Evolutionary conservation across 2,329 filamentous ascomycete species (phyloP), one percentile per base, ranked within the genome.

Genomic region (Hymenoscyphus fraxineus): DNA sequence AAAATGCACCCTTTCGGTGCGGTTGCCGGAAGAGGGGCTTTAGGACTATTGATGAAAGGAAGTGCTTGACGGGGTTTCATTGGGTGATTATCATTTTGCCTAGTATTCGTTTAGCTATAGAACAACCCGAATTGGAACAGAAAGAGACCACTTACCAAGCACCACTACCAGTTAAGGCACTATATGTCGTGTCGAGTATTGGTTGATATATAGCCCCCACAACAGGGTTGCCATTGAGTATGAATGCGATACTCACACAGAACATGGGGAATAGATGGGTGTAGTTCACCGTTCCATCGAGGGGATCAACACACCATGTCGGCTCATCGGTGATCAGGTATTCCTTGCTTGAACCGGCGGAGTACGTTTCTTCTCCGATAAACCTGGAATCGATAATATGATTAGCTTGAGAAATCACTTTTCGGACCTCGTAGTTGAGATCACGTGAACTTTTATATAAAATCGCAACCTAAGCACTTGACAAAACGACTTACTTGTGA

Each of bases 231-330:
- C 83, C 80, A 19, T 82, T 76, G 62, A 90, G 73, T 31, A 88
- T 80, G 72, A 93, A 87, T 59, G 82, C 89, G 71, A 93, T 92
- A 41, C 88, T 91, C 55, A 93, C 87, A 76, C 90, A 93, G 78
- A 91, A 92, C 87, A 92, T 91, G 65, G 89, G 89, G 73, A 91
- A 92, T 6, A 91, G 82, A 75, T 93, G 90, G 38, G 89, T 91
- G 78, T 90, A 93, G 79, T 93, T 93, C 65, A 93, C 89, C 2
- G 90, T 93, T 55, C 83, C 89, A 72, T 93, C 90, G 35, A 93
- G 81, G 10, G 90, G 90, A 76, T 93, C 90, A 51, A 93, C 83
- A 71, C 88, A 86, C 90, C 90, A 93, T 39, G 90, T 92, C 55
- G 89, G 89, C 0, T 77, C 70, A 47, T 83, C 74, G 57, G 78